phyloP scores from a whole-genome alignment of 108 stramenopile species.

The Nannochloropsis salina region DNA sequence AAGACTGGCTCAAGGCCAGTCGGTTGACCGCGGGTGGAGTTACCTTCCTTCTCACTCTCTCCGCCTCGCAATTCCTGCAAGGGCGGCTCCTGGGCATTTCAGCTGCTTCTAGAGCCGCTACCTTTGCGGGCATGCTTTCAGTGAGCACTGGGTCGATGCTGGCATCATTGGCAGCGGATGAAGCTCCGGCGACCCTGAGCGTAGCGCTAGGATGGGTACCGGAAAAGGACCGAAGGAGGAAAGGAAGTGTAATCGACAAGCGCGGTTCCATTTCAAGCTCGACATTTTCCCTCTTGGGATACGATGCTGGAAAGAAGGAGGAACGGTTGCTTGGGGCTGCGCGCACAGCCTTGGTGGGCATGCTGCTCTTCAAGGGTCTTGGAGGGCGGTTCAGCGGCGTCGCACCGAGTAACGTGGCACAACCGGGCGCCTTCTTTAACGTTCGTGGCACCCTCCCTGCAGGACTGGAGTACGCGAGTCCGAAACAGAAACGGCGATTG shows the following conservation, averaged over 20 bases:
- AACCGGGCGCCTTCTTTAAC: background rate
- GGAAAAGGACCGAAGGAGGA: background rate
- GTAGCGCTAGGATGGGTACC: background rate
- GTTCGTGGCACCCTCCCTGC: background rate
- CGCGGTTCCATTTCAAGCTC: background rate
- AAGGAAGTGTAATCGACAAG: background rate
- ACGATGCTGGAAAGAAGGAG: background rate
- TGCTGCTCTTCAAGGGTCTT: background rate
- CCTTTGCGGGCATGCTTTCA: background rate
- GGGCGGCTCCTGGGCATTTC: background rate
- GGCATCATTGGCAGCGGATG: background rate
- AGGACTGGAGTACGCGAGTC: background rate
- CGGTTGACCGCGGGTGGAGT: background rate
- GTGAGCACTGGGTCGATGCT: background rate
- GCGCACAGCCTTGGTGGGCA: conserved; percentile 10
- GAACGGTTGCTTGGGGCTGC: background rate
- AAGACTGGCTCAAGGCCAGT: conserved; percentile 3
- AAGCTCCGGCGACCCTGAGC: background rate
- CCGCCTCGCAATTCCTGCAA: background rate
- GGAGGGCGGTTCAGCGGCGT: background rate
- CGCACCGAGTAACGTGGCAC: background rate
- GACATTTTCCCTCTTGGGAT: background rate
- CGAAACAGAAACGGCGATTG: background rate
- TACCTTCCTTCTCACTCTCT: background rate
- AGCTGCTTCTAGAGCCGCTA: background rate